A percentile compares a stretch with the other conserved stretches of the same genome.
phyloP scores from a whole-genome alignment of 2,329 filamentous ascomycete species.

The Pseudogymnoascus pannorum region DNA sequence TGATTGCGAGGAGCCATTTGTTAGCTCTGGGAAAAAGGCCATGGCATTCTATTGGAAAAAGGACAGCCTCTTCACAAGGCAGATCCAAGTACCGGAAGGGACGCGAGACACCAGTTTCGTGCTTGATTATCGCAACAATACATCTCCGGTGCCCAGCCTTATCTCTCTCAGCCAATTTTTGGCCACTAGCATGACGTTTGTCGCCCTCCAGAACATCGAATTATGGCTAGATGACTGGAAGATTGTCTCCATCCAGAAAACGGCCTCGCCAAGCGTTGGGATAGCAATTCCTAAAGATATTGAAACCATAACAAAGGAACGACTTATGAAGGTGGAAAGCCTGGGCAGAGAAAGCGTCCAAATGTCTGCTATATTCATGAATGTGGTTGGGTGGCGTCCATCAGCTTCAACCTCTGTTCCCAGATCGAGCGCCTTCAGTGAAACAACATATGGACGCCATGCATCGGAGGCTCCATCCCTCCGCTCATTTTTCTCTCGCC shows the following conservation, averaged over 20 bases:
- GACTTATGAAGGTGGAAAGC: conserved; percentile 76
- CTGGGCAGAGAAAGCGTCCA: conserved; percentile 83
- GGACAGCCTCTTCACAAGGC: conserved; percentile 92
- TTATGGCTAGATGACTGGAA: conserved; percentile 85
- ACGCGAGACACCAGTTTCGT: conserved; percentile 81
- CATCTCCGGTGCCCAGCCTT: conserved; percentile 78
- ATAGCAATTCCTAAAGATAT: conserved; percentile 71
- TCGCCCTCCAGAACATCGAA: conserved; percentile 79
- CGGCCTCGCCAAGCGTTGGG: conserved; percentile 67
- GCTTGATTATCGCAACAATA: conserved; percentile 84
- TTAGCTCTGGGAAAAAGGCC: conserved; percentile 83
- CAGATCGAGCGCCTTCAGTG: conserved; percentile 19
- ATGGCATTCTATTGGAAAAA: conserved; percentile 99
- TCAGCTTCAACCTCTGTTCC: conserved; percentile 36
- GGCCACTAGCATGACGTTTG: conserved; percentile 91
- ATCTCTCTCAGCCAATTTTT: conserved; percentile 86
- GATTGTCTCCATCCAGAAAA: conserved; percentile 73
- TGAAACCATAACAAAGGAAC: conserved; percentile 75
- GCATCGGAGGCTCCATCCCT: conserved; percentile 54
- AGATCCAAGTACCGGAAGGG: conserved; percentile 61
- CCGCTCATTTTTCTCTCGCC: conserved; percentile 70
- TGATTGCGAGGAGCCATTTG: conserved; percentile 95
- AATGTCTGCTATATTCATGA: conserved; percentile 87
- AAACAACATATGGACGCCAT: conserved; percentile 36
- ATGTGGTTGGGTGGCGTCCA: conserved; percentile 75